Conservation (phyloP, 805 yeast genomes). For the Lachancea sp. region DNA sequence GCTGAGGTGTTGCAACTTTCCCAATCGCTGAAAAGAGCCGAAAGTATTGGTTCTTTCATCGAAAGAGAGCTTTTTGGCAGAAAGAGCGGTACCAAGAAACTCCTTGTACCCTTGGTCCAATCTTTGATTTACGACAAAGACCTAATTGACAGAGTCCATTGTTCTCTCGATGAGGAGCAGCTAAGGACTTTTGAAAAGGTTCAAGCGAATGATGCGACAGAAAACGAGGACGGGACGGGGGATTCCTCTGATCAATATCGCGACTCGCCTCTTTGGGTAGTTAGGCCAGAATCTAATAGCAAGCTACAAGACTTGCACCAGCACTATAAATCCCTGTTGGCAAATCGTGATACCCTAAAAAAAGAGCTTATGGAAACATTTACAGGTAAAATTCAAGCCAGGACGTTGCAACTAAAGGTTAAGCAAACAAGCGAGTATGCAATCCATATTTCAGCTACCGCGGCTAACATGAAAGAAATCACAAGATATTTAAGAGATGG, state of each 20-base stretch:
- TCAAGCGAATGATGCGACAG: constrained; percentile 13
- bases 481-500: constrained; percentile 19
- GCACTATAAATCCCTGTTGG: constrained; percentile 24
- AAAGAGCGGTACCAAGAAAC: background rate
- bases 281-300: constrained; percentile 30
- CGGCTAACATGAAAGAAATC: constrained; percentile 22
- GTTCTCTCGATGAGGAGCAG: constrained; percentile 36
- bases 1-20: constrained; percentile 41
- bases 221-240: constrained; percentile 9
- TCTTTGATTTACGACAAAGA: constrained; percentile 35
- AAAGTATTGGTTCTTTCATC: constrained; percentile 9
- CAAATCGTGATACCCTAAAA: constrained; percentile 24
- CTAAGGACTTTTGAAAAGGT: constrained; percentile 1
- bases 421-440: constrained; percentile 42
- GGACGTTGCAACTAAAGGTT: constrained; percentile 34
- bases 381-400: constrained; percentile 20
- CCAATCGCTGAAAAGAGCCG: constrained; percentile 31
- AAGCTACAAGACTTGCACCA: constrained; percentile 34
- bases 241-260: background rate
- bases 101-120: background rate
- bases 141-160: constrained; percentile 39
- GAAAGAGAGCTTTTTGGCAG: constrained; percentile 4
- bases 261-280: constrained; percentile 28
- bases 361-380: constrained; percentile 30
- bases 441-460: constrained; percentile 41